A percentile compares a stretch with the other conserved stretches of the same genome.
These are phyloP conservation scores for Colletotrichum sp. DNA, from an alignment of 2,329 filamentous ascomycete genomes.

Conservation along the genomic window DNA sequence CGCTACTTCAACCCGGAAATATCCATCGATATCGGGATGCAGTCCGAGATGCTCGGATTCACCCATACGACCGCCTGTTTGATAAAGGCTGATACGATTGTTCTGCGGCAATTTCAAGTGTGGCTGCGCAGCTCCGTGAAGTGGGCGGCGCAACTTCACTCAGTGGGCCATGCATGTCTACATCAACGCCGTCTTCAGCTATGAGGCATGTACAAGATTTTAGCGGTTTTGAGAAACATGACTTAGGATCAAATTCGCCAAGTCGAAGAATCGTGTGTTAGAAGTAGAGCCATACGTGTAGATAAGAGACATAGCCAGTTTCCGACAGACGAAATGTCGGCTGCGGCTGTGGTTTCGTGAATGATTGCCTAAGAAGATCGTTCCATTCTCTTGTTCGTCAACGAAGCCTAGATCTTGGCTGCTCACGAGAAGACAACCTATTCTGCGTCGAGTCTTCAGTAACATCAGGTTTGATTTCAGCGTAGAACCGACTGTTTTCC, in stretches of 20 bases:
- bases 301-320: not conserved
- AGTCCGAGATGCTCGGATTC: not conserved
- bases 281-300: not conserved
- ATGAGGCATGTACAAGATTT: not conserved
- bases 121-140: not conserved
- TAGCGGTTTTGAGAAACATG: not conserved
- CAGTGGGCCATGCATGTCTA: not conserved
- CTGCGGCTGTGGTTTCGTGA: not conserved
- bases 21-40: not conserved
- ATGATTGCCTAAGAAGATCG: not conserved
- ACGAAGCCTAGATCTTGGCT: not conserved
- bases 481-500: not conserved
- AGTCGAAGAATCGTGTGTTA: not conserved
- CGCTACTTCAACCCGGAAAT: not conserved
- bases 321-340: not conserved
- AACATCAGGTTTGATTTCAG: fast-evolving
- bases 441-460: fast-evolving
- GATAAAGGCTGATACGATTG: not conserved
- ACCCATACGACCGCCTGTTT: not conserved
- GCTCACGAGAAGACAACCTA: fast-evolving
- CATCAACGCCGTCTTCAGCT: not conserved
- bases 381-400: not conserved
- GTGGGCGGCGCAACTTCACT: not conserved
- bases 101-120: not conserved
- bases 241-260: not conserved